phyloP scores from a whole-genome alignment of 805 yeast species.

The Pachysolen tannophilus region DNA sequence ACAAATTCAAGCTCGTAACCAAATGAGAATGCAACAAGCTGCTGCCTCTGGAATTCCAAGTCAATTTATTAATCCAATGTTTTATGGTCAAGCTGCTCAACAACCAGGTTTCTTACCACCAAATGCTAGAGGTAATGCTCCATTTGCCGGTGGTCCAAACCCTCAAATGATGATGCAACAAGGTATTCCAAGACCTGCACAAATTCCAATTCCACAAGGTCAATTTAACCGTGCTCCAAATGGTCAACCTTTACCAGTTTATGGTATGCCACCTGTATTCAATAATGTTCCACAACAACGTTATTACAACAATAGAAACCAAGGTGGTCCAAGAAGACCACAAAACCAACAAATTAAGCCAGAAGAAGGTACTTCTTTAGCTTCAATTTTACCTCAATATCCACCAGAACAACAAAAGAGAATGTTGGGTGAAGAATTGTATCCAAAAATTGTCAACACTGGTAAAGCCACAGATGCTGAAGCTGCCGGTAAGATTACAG shows the following conservation, averaged over 20 bases:
- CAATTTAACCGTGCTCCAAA: conserved; percentile 75
- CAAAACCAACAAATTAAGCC: conserved; percentile 13
- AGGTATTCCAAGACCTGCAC: conserved; percentile 58
- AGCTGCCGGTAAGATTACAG: conserved; percentile 97
- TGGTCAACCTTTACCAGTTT: conserved; percentile 77
- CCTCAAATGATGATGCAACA: conserved; percentile 69
- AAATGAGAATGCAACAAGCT: conserved; percentile 96
- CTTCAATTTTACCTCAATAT: conserved; percentile 51
- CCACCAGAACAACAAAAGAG: conserved; percentile 95
- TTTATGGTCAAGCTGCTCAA: conserved; percentile 58
- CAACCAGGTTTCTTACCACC: conserved; percentile 76
- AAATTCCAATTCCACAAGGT: conserved; percentile 56
- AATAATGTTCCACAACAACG: conserved; percentile 55
- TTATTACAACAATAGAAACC: conserved; percentile 35
- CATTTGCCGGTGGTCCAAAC: conserved; percentile 59
- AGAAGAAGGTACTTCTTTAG: conserved; percentile 39
- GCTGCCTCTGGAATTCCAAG: conserved; percentile 84
- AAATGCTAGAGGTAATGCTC: conserved; percentile 67
- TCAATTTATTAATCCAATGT: conserved; percentile 82
- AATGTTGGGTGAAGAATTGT: conserved; percentile 94
- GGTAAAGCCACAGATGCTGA: conserved; percentile 86
- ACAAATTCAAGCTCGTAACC: conserved; percentile 97
- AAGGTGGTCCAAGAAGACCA: no score
- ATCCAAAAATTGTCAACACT: conserved; percentile 82
- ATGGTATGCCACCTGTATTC: conserved; percentile 79